Conservation (phyloP, 176 grass and related monocot genomes). For the Tuctoria greenei region DNA sequence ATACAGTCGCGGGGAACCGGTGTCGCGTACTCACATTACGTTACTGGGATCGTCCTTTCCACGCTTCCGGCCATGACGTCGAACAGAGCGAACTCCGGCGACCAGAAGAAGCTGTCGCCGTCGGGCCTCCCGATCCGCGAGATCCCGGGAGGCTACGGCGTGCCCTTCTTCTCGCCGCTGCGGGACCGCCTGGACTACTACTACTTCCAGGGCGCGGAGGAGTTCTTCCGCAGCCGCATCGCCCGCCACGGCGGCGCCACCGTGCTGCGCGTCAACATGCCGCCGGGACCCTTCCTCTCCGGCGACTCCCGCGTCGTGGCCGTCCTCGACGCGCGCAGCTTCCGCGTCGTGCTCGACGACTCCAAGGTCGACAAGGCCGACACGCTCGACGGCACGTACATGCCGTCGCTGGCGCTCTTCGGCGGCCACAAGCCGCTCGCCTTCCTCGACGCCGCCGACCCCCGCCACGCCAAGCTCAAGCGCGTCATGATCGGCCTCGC, state of each 20-base stretch:
- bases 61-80: background rate
- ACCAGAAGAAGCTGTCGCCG: conserved; percentile 33
- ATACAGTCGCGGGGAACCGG: background rate
- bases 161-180: conserved; percentile 58
- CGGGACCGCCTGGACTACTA: conserved; percentile 68
- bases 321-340: conserved; percentile 73
- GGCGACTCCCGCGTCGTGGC: conserved; percentile 55
- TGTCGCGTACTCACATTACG: background rate
- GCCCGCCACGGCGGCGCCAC: conserved; percentile 58
- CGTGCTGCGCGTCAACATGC: conserved; percentile 66
- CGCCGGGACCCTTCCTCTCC: conserved; percentile 55
- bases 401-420: conserved; percentile 56
- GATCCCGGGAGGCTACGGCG: conserved; percentile 61
- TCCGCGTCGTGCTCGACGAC: conserved; percentile 63
- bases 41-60: background rate
- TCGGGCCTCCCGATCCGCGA: conserved; percentile 47
- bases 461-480: conserved; percentile 57
- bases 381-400: conserved; percentile 71
- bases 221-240: conserved; percentile 70
- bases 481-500: conserved; percentile 49
- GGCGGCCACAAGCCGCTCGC: conserved; percentile 56
- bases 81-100: background rate
- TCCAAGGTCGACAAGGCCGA: conserved; percentile 59
- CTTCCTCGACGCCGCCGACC: conserved; percentile 66
- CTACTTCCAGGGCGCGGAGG: conserved; percentile 65